These are phyloP conservation scores for Beauveria caledonica DNA, from an alignment of 2,329 filamentous ascomycete species.

Conservation along the genomic window DNA sequence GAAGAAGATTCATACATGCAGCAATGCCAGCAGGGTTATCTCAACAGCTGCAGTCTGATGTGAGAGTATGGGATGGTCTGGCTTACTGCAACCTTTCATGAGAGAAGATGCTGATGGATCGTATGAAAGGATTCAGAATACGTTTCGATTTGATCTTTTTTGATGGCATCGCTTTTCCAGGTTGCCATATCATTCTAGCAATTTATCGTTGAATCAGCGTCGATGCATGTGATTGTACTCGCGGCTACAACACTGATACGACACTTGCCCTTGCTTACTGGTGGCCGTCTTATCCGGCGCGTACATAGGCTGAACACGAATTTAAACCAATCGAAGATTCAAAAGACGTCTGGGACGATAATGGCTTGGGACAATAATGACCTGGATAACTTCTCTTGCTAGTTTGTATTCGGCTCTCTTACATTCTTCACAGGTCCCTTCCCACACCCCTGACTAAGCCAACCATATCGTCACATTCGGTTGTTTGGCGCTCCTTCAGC, in stretches of 20 bases:
- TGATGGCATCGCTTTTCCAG: neutral
- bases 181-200: neutral
- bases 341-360: neutral
- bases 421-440: no score
- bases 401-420: no score
- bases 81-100: no score
- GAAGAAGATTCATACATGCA: slow-evolving; percentile 77
- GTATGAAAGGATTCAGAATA: neutral
- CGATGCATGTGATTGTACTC: neutral
- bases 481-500: neutral
- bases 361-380: neutral
- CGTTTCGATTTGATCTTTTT: neutral
- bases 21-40: slow-evolving; percentile 45
- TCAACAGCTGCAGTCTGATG: slow-evolving; percentile 45
- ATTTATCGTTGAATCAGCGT: neutral
- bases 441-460: neutral
- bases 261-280: neutral
- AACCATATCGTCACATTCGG: neutral
- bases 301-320: neutral
- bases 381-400: no score
- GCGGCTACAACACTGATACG: neutral
- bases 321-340: no score
- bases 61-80: slow-evolving; percentile 22
- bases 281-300: neutral
- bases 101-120: neutral